phyloP scores from a whole-genome alignment of 164 flowering plant genomes.

The Warburgia ugandensis region DNA sequence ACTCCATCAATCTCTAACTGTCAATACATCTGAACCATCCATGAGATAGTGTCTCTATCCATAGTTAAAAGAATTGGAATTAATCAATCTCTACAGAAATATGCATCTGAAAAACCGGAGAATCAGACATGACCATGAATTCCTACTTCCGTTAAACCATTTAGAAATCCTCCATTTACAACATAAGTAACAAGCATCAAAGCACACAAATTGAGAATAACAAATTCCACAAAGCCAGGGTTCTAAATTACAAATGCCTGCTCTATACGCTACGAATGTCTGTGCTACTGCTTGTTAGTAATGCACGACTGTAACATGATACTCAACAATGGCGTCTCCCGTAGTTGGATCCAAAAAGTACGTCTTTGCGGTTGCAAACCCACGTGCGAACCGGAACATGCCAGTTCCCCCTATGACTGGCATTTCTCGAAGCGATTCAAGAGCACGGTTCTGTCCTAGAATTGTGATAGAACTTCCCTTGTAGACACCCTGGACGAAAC shows the following conservation, averaged over 20 bases:
- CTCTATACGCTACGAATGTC: neutral
- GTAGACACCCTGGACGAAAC: conserved; percentile 31
- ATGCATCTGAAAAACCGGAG: too few relatives aligned
- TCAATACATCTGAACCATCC: too few relatives aligned
- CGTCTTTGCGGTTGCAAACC: conserved; percentile 31
- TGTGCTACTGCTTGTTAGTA: neutral
- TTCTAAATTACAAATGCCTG: neutral
- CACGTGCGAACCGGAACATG: conserved; percentile 31
- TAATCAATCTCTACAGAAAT: too few relatives aligned
- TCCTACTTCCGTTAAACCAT: too few relatives aligned
- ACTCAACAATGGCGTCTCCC: conserved; percentile 36
- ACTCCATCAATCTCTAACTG: too few relatives aligned
- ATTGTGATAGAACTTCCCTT: conserved; percentile 41
- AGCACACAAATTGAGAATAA: neutral
- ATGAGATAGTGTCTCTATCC: too few relatives aligned
- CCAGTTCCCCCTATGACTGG: conserved; percentile 47
- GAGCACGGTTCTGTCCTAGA: conserved; percentile 34
- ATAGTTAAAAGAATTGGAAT: too few relatives aligned
- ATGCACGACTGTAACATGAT: conserved; percentile 37
- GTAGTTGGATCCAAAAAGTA: conserved; percentile 10
- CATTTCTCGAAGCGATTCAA: conserved; percentile 28
- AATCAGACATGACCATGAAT: too few relatives aligned
- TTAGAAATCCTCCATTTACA: too few relatives aligned
- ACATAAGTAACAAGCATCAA: neutral
- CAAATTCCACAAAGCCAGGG: neutral